Evolutionary conservation across 257 asterid genomes (phyloP).

Genomic region (Petunia secreta): DNA sequence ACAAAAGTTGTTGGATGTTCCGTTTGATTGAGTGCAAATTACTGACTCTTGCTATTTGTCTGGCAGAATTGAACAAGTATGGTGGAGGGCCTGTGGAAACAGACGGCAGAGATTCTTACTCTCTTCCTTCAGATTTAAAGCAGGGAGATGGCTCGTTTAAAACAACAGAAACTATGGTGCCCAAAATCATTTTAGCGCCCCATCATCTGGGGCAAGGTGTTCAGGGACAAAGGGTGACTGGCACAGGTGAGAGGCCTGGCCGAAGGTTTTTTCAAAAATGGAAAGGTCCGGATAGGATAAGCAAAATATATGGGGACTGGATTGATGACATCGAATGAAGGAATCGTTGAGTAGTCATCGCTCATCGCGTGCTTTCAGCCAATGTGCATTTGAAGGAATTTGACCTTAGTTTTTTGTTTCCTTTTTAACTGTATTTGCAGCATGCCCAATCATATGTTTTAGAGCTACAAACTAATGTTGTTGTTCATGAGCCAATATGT

Average conservation of each 20-base stretch:
- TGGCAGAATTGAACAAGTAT: constrained; percentile 44
- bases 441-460: background rate
- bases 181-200: constrained; percentile 39
- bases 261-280: constrained; percentile 47
- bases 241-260: constrained; percentile 39
- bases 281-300: constrained; percentile 81
- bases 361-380: background rate
- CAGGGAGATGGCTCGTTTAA: constrained; percentile 41
- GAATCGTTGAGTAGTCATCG: background rate
- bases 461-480: constrained; percentile 12
- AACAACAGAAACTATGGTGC: constrained; percentile 36
- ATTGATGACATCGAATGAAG: constrained; percentile 60
- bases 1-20: background rate
- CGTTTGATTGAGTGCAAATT: background rate
- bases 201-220: constrained; percentile 50
- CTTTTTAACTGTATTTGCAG: background rate
- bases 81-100: constrained; percentile 52
- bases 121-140: constrained; percentile 47
- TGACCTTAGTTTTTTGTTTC: background rate
- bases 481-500: background rate
- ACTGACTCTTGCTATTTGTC: constrained; percentile 5
- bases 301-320: constrained; percentile 69
- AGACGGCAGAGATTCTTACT: constrained; percentile 50
- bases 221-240: constrained; percentile 58
- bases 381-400: background rate